Percentiles rank a stretch among this genome's conserved stretches.
Evolutionary conservation across 306 rosid genomes (phyloP).

Genomic region (Hippophae rhamnoides): DNA sequence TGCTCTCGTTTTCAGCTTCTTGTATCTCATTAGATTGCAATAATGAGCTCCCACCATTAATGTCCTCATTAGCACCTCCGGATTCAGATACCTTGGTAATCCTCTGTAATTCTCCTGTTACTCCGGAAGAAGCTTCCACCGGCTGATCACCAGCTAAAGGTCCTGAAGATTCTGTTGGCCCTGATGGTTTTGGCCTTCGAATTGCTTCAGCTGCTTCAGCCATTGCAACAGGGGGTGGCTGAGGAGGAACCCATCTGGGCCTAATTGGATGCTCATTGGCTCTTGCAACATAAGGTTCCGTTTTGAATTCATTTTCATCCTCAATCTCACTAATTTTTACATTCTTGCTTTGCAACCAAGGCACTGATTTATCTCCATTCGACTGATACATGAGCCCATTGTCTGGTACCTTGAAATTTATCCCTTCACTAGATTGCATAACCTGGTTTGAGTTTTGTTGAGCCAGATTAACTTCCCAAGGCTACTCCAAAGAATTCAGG

Average conservation of each 20-base stretch:
- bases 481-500: conserved; percentile 44
- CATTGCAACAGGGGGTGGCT: conserved; percentile 79
- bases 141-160: conserved; percentile 29
- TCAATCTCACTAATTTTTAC: conserved; percentile 57
- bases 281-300: conserved; percentile 28
- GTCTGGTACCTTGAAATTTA: conserved; percentile 31
- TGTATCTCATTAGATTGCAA: conserved; percentile 47
- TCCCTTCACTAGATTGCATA: conserved; percentile 36
- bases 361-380: conserved; percentile 40
- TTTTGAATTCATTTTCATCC: conserved; percentile 38
- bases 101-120: conserved; percentile 40
- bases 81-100: conserved; percentile 39
- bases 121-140: conserved; percentile 30
- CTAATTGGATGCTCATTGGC: conserved; percentile 40
- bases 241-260: conserved; percentile 92
- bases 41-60: conserved; percentile 15
- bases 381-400: conserved; percentile 26
- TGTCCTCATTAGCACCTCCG: conserved; percentile 38
- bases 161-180: conserved; percentile 40
- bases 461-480: conserved; percentile 67
- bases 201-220: conserved; percentile 89
- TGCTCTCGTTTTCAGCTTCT: conserved; percentile 23
- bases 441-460: conserved; percentile 43
- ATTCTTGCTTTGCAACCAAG: conserved; percentile 73
- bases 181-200: conserved; percentile 62